Evolutionary conservation across 2,329 filamentous ascomycete species (phyloP).

Genomic region (Sporothrix inflata): DNA sequence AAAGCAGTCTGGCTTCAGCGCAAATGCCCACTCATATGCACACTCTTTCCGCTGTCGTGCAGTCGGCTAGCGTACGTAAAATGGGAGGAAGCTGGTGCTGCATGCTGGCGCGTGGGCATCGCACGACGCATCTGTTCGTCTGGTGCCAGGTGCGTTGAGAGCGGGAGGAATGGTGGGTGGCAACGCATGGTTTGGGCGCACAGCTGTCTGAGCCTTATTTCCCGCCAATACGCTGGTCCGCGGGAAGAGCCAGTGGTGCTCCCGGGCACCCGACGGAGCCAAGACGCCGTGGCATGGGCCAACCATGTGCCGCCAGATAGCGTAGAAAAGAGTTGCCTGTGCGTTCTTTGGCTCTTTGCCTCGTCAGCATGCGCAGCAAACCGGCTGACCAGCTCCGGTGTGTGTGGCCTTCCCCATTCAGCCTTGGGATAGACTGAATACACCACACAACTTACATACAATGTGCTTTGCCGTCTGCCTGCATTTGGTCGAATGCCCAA

Average conservation of each 20-base stretch:
- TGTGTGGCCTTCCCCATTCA: neutral
- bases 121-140: neutral
- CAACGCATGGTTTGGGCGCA: neutral
- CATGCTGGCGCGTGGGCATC: neutral
- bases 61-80: neutral
- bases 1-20: neutral
- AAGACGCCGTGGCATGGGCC: conserved; percentile 11
- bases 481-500: neutral
- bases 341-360: neutral
- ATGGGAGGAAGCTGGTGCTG: neutral
- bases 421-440: neutral
- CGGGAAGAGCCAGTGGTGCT: conserved; percentile 22
- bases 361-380: neutral
- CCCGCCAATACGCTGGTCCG: neutral
- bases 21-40: neutral
- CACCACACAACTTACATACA: neutral
- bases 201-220: conserved; percentile 4
- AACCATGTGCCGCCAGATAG: neutral
- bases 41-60: neutral
- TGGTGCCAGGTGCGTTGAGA: neutral
- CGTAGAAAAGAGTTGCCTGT: neutral
- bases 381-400: neutral
- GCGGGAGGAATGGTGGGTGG: neutral
- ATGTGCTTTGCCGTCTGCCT: conserved; percentile 1
- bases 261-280: conserved; percentile 11